These are phyloP conservation scores for Hypoxylon sp. DNA, from an alignment of 2,329 filamentous ascomycete genomes.

Conservation along the genomic window DNA sequence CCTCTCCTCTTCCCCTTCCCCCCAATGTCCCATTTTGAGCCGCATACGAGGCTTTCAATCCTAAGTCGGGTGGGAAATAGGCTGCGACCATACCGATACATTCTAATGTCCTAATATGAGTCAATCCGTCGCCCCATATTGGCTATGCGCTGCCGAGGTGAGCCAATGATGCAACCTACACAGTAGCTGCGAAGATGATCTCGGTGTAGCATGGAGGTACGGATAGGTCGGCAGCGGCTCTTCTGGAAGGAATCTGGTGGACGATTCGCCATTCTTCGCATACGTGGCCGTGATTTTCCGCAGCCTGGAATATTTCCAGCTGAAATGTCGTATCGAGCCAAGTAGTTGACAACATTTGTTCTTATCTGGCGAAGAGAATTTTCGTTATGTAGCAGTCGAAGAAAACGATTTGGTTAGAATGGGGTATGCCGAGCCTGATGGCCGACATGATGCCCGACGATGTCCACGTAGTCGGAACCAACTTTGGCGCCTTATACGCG, in stretches of 20 bases:
- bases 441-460: slow-evolving; percentile 30
- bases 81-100: neutral
- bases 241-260: neutral
- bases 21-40: slow-evolving; percentile 3
- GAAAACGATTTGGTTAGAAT: slow-evolving; percentile 18
- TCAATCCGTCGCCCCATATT: slow-evolving; percentile 14
- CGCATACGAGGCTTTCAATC: slow-evolving; percentile 3
- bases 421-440: slow-evolving; percentile 22
- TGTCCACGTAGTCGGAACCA: slow-evolving; percentile 25
- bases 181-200: slow-evolving; percentile 16
- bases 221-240: neutral
- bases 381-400: slow-evolving; percentile 5
- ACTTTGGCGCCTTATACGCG: slow-evolving; percentile 8
- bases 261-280: slow-evolving; percentile 16
- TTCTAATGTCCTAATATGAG: slow-evolving; percentile 8
- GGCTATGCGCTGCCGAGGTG: slow-evolving; percentile 10
- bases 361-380: slow-evolving; percentile 1
- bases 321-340: slow-evolving; percentile 23
- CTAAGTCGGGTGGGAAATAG: neutral
- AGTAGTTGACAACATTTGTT: neutral
- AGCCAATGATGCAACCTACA: slow-evolving; percentile 34
- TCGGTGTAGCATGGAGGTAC: slow-evolving; percentile 27
- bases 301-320: slow-evolving; percentile 19
- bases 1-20: neutral
- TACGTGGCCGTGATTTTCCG: slow-evolving; percentile 27